phyloP scores from a whole-genome alignment of 345 rosid genomes.

The Lagerstroemia speciosa region DNA sequence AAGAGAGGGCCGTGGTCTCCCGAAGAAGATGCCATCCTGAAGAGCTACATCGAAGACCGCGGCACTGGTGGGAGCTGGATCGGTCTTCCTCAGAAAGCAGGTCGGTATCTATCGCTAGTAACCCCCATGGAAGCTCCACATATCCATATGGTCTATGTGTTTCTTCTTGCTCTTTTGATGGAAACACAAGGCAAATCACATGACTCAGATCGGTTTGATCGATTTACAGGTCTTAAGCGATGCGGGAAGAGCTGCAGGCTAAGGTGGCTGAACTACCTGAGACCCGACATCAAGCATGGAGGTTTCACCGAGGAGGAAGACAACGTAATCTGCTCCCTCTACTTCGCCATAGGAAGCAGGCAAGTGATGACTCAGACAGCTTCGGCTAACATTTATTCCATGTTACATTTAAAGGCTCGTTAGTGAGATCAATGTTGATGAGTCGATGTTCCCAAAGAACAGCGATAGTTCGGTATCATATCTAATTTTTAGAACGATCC shows the following conservation, averaged over 20 bases:
- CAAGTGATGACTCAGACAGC: background rate
- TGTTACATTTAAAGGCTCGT: no score
- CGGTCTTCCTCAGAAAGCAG: slow-evolving; percentile 17
- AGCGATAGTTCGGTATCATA: no score
- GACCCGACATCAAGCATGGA: slow-evolving; percentile 32
- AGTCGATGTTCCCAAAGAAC: no score
- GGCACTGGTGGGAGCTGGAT: slow-evolving; percentile 31
- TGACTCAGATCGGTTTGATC: background rate
- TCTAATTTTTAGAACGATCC: no score
- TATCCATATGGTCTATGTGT: background rate
- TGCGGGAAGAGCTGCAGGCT: slow-evolving; percentile 37
- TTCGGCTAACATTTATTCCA: background rate
- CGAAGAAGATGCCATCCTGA: slow-evolving; percentile 25
- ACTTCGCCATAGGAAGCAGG: slow-evolving; percentile 32
- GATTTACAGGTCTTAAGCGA: slow-evolving; percentile 19
- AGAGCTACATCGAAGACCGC: slow-evolving; percentile 9
- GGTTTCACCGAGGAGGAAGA: slow-evolving; percentile 36
- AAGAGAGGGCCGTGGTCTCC: slow-evolving; percentile 32
- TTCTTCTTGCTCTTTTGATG: no score
- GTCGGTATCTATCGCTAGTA: background rate
- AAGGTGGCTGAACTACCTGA: slow-evolving; percentile 37
- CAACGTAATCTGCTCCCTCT: slow-evolving; percentile 29
- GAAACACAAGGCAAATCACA: no score
- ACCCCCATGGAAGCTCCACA: no score
- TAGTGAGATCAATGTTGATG: no score